Conservation (phyloP, 768 basidiomycete species). For the Mycena epipterygia region DNA sequence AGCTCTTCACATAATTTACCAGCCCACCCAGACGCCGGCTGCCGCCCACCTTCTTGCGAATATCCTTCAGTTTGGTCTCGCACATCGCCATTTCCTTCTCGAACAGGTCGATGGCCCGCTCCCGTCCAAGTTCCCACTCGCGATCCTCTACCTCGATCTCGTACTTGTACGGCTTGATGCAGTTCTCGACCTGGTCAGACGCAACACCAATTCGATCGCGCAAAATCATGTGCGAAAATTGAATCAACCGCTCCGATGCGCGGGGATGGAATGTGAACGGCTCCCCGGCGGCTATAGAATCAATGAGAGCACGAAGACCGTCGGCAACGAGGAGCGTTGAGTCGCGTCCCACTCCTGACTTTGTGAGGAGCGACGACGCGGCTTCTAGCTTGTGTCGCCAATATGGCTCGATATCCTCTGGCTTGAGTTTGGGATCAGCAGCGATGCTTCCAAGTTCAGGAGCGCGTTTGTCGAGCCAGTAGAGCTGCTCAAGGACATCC, state of each 20-base stretch:
- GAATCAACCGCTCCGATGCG: constrained; percentile 89
- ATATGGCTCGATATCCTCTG: constrained; percentile 87
- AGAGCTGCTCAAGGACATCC: constrained; percentile 96
- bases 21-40: constrained; percentile 81
- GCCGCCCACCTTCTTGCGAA: constrained; percentile 91
- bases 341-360: constrained; percentile 95
- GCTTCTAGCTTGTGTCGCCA: constrained; percentile 99
- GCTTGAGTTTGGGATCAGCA: constrained; percentile 75
- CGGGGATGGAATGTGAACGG: constrained; percentile 93
- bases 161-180: constrained; percentile 99
- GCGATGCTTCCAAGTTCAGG: constrained; percentile 80
- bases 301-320: constrained; percentile 89
- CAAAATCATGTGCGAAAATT: constrained; percentile 94
- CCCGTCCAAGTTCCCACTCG: constrained; percentile 93
- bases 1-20: constrained; percentile 82
- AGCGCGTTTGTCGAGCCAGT: constrained; percentile 94
- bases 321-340: constrained; percentile 96
- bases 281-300: constrained; percentile 88
- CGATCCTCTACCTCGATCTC: constrained; percentile 94
- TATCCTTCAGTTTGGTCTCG: constrained; percentile 88
- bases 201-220: constrained; percentile 94
- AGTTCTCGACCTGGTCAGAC: constrained; percentile 99
- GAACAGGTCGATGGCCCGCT: constrained; percentile 81
- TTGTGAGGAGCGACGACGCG: constrained; percentile 92
- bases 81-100: constrained; percentile 89